Evolutionary conservation across 2,329 filamentous ascomycete genomes (phyloP), one percentile per base, ranked within the genome.

Genomic region (Zymoseptoria tritici): DNA sequence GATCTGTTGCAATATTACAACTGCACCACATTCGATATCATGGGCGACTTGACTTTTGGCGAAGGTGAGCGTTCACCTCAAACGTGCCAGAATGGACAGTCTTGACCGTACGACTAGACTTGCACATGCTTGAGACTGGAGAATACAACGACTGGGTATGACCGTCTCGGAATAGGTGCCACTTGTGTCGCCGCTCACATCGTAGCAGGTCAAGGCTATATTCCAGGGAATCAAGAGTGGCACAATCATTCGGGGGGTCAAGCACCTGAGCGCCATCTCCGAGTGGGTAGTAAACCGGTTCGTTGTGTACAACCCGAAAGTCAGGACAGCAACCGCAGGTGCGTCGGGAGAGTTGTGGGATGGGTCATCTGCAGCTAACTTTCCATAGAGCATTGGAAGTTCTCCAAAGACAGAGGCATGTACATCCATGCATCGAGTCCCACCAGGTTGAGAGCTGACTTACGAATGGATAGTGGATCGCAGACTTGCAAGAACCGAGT

Each of bases 1-100:
- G 67, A 74, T 57, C 60, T 74, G 60, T 57, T 71, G 20, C 67
- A 69, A 26, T 70, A 63, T 55, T 71, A 69, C 62, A 72, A 70
- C 62, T 71, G 65, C 57, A 71, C 67, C 2, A 68, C 68, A 3
- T 68, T 67, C 57, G 63, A 64, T 11, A 66, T 72, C 36, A 71
- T 72, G 64, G 70, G 62, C 21, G 70, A 73, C 42, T 58, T 72
- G 20, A 64, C 63, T 3, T 72, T 72, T 57, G 64, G 61, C 20
- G 71, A 72, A 58, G 58, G 60, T n/a, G 16, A n/a, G 51, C 22
- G 5, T 13, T 24, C 49, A 16, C 13, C 22, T 24, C 19, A 11
- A 9, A 9, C n/a, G 1, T 20, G 49, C 49, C n/a, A 21, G 19
- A 7, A 21, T 24, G 19, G 20, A 52, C 49, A 52, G 19, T 21